Evolutionary conservation across 257 asterid species (phyloP).

Genomic region (Voacanga thouarsii): DNA sequence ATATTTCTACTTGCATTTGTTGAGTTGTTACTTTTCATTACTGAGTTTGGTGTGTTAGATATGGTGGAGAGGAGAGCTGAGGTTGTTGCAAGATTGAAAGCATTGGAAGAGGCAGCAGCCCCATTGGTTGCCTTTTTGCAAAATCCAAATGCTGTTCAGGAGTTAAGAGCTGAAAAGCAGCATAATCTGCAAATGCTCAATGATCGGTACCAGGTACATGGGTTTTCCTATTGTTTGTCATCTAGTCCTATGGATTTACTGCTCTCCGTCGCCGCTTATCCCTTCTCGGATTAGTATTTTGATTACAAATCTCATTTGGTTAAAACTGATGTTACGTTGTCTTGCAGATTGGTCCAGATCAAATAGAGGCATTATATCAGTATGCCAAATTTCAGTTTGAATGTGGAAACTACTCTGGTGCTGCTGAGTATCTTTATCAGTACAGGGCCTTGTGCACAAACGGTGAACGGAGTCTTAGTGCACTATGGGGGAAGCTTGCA

Average conservation of each 20-base stretch:
- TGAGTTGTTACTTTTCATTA: neutral
- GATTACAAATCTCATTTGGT: neutral
- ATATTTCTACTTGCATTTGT: neutral
- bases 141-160: conserved; percentile 86
- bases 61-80: conserved; percentile 95
- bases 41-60: conserved; percentile 37
- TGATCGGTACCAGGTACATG: conserved; percentile 88
- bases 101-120: conserved; percentile 89
- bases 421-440: conserved; percentile 94
- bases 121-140: conserved; percentile 77
- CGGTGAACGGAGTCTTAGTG: conserved; percentile 85
- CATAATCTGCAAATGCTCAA: conserved; percentile 85
- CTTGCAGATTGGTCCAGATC: conserved; percentile 85
- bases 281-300: neutral
- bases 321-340: conserved; percentile 1
- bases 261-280: neutral
- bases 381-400: conserved; percentile 95
- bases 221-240: neutral
- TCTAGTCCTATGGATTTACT: neutral
- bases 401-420: conserved; percentile 97
- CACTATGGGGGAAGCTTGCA: conserved; percentile 96
- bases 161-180: conserved; percentile 90
- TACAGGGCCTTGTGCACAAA: conserved; percentile 75
- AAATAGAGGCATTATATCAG: conserved; percentile 87
- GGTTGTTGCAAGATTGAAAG: conserved; percentile 87